A percentile compares a stretch with the other conserved stretches of the same genome.
phyloP scores from a whole-genome alignment of 1,139 yeast species.

The Yamadazyma sp. region DNA sequence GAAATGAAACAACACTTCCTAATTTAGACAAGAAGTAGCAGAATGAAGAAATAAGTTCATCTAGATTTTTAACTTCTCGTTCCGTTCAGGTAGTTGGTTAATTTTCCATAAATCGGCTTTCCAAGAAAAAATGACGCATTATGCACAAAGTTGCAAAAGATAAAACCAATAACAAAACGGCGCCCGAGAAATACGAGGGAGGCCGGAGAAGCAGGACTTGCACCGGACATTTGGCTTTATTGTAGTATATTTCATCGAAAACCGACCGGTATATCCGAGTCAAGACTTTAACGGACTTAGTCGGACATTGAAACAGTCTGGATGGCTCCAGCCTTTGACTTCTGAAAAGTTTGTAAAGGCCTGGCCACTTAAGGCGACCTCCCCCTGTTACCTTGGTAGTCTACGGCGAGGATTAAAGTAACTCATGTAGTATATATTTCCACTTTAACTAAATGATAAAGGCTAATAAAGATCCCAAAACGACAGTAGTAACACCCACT shows the following conservation, averaged over 20 bases:
- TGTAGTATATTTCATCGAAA: neutral
- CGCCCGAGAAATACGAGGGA: neutral
- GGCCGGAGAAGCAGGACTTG: neutral
- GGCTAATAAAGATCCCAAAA: slow-evolving; percentile 13
- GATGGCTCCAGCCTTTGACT: no score
- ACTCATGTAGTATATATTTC: no score
- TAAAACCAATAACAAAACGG: slow-evolving; percentile 7
- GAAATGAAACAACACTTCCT: slow-evolving; percentile 1
- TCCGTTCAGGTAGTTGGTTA: neutral
- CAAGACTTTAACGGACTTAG: no score
- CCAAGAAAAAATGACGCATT: slow-evolving; percentile 9
- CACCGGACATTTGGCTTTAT: neutral
- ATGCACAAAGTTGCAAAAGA: slow-evolving; percentile 17
- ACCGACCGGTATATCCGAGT: neutral
- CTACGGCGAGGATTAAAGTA: no score
- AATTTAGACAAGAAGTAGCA: slow-evolving; percentile 1
- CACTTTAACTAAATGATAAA: slow-evolving; percentile 3
- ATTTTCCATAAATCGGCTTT: neutral
- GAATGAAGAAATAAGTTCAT: neutral
- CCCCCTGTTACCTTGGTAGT: no score
- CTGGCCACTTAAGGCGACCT: no score
- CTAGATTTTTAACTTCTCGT: neutral
- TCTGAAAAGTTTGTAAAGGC: no score
- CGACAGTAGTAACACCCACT: slow-evolving; percentile 10
- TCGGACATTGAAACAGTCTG: no score